Conservation (phyloP, 331 rosid species). For the Acacia concinna region DNA sequence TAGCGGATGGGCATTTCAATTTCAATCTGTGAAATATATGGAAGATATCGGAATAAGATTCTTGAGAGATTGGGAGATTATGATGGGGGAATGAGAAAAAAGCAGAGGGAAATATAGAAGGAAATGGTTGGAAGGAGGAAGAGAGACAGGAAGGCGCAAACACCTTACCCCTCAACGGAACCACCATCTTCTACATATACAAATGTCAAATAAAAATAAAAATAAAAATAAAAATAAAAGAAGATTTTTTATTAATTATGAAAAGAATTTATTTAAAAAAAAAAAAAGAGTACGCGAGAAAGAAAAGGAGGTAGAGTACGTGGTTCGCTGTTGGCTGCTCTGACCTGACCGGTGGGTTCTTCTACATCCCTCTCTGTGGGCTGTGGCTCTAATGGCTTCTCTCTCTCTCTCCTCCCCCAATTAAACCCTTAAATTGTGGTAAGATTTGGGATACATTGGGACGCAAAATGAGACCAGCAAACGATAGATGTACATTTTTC, state of each 20-base stretch:
- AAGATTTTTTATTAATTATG: background rate
- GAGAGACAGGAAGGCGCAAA: slow-evolving; percentile 44
- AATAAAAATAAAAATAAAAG: background rate
- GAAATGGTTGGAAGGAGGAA: slow-evolving; percentile 33
- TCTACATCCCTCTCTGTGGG: background rate
- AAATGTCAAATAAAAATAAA: slow-evolving; percentile 27
- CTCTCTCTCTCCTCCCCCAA: background rate
- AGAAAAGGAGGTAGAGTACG: background rate
- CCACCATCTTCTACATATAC: slow-evolving; percentile 47
- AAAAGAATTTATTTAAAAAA: background rate
- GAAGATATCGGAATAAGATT: background rate
- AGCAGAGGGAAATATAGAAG: background rate
- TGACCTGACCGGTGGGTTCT: slow-evolving; percentile 28
- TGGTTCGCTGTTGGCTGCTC: slow-evolving; percentile 5
- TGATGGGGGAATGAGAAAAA: background rate
- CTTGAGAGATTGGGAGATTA: slow-evolving; percentile 12
- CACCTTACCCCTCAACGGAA: slow-evolving; percentile 37
- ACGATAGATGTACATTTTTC: background rate
- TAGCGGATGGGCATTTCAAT: background rate
- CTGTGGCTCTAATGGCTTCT: slow-evolving; percentile 33
- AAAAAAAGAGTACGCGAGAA: background rate
- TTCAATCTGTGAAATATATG: background rate
- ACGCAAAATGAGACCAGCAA: background rate
- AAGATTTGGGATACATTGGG: background rate
- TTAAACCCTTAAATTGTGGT: background rate